phyloP scores from a whole-genome alignment of 768 basidiomycete genomes.

The Botryobasidium botryosum region DNA sequence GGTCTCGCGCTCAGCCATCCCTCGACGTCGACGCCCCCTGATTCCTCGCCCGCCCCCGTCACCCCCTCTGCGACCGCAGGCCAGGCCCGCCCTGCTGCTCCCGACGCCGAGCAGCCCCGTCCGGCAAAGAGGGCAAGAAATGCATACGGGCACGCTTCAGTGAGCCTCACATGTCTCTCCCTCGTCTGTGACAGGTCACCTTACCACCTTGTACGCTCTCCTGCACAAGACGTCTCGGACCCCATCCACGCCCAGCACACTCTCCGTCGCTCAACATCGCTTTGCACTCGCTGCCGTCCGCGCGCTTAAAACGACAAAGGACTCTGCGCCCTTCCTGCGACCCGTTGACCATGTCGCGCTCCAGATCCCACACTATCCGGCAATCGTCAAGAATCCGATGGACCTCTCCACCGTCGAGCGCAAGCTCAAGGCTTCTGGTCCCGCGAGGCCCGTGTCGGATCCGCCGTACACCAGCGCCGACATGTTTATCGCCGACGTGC shows the following conservation, averaged over 20 bases:
- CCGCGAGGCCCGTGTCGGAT: constrained; percentile 61
- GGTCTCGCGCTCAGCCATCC: too few relatives aligned
- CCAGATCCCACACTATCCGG: constrained; percentile 62
- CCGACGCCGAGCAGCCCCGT: too few relatives aligned
- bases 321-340: constrained; percentile 59
- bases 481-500: constrained; percentile 73
- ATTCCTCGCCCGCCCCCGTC: too few relatives aligned
- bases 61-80: too few relatives aligned
- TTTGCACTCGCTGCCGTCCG: constrained; percentile 66
- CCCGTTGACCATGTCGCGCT: constrained; percentile 77
- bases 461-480: constrained; percentile 64
- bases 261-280: constrained; percentile 58
- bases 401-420: constrained; percentile 85
- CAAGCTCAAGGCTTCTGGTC: constrained; percentile 68
- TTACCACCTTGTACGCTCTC: too few relatives aligned
- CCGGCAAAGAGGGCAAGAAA: too few relatives aligned
- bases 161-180: too few relatives aligned
- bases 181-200: too few relatives aligned
- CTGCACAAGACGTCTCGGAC: too few relatives aligned
- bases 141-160: too few relatives aligned
- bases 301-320: constrained; percentile 71
- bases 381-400: constrained; percentile 82
- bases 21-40: too few relatives aligned
- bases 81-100: too few relatives aligned
- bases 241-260: constrained; percentile 28